Conservation (phyloP, 1,284 basidiomycete genomes). For the Austroboletus novae-zelandiae region DNA sequence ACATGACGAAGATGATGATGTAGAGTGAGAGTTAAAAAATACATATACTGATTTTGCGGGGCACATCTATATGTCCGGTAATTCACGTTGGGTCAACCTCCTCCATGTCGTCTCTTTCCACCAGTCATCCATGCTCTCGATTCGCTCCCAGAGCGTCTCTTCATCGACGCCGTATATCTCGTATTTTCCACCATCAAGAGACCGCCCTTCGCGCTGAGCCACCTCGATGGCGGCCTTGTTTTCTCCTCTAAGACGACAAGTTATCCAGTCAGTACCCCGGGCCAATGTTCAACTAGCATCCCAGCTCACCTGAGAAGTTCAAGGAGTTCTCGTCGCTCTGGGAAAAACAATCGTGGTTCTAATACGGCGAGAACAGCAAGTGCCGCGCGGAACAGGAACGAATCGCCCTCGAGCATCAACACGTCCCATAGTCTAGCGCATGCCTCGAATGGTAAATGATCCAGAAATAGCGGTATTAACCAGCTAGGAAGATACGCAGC, state of each 20-base stretch:
- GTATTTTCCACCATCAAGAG: constrained; percentile 74
- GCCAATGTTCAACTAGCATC: not conserved
- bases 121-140: constrained; percentile 83
- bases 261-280: too few relatives aligned
- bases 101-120: constrained; percentile 93
- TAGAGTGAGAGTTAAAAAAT: constrained; percentile 16
- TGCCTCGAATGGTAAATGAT: constrained; percentile 86
- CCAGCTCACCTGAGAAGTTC: constrained; percentile 63
- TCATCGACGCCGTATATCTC: constrained; percentile 87
- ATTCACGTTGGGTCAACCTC: constrained; percentile 78
- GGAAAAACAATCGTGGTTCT: constrained; percentile 85
- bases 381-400: constrained; percentile 81
- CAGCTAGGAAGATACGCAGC: constrained; percentile 76
- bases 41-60: not conserved
- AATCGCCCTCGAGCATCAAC: constrained; percentile 81
- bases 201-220: constrained; percentile 61
- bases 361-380: constrained; percentile 83
- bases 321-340: constrained; percentile 72
- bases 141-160: constrained; percentile 75
- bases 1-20: constrained; percentile 38
- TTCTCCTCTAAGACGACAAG: constrained; percentile 54
- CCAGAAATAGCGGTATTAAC: constrained; percentile 80
- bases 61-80: constrained; percentile 69
- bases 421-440: constrained; percentile 91
- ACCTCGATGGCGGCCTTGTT: constrained; percentile 83